Conservation (phyloP, 192 early-diverging fungal genomes). For the Coemansia sp. region DNA sequence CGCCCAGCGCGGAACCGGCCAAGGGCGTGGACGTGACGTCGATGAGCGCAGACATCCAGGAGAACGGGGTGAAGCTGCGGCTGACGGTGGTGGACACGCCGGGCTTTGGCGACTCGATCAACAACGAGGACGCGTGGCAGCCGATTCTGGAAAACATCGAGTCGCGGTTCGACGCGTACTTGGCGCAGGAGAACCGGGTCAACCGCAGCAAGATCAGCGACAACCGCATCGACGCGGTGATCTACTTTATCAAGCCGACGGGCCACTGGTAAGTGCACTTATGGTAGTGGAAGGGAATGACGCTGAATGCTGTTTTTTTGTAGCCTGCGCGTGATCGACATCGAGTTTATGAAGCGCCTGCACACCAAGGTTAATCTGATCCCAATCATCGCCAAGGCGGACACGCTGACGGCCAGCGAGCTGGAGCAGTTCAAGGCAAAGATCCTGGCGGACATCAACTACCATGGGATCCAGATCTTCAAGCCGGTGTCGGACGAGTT, state of each 20-base stretch:
- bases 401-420: constrained; percentile 84
- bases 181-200: constrained; percentile 90
- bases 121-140: constrained; percentile 98
- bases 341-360: constrained; percentile 93
- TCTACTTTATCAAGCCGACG: constrained; percentile 97
- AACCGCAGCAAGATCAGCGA: constrained; percentile 88
- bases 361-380: constrained; percentile 86
- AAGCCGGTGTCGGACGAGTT: constrained; percentile 78
- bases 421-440: constrained; percentile 80
- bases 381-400: constrained; percentile 86
- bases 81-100: constrained; percentile 97
- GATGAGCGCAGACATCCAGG: constrained; percentile 89
- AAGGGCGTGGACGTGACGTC: constrained; percentile 79
- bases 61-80: constrained; percentile 91
- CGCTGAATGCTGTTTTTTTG: too few species aligned
- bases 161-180: constrained; percentile 88
- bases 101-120: constrained; percentile 97
- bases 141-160: constrained; percentile 95
- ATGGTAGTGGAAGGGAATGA: too few species aligned
- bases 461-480: constrained; percentile 85
- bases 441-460: constrained; percentile 77
- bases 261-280: constrained; percentile 68
- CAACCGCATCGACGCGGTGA: constrained; percentile 89
- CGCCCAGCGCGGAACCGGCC: constrained; percentile 61
- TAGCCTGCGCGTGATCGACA: constrained; percentile 84